Conservation (phyloP, 2,329 filamentous ascomycete species). For the Capronia coronata region DNA sequence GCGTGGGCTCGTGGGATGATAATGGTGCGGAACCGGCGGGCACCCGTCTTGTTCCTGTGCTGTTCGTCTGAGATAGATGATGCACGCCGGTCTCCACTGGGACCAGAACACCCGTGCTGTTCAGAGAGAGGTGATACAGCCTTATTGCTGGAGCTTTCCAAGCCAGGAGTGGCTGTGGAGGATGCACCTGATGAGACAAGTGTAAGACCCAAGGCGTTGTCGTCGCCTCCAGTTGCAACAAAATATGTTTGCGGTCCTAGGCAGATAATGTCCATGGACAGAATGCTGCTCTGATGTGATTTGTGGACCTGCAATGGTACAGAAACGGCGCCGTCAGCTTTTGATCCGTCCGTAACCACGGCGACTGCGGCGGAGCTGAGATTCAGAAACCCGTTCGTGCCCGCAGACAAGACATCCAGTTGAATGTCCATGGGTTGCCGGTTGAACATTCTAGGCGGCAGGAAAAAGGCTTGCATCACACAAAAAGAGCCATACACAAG, state of each 20-base stretch:
- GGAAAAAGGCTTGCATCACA: slow-evolving; percentile 38
- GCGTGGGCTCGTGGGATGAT: slow-evolving; percentile 40
- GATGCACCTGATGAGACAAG: slow-evolving; percentile 26
- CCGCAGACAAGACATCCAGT: slow-evolving; percentile 31
- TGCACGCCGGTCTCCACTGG: neutral
- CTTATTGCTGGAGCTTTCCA: neutral
- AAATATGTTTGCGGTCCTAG: slow-evolving; percentile 38
- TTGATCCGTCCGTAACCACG: neutral
- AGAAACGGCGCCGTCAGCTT: neutral
- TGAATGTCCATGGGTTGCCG: neutral
- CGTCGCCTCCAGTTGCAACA: slow-evolving; percentile 76
- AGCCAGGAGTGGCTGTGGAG: neutral
- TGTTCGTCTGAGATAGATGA: neutral
- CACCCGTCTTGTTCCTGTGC: neutral
- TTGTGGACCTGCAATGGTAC: slow-evolving; percentile 11
- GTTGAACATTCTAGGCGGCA: neutral
- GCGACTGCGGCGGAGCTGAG: slow-evolving; percentile 41
- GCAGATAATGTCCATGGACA: slow-evolving; percentile 42
- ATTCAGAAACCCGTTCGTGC: slow-evolving; percentile 73
- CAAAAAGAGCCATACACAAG: slow-evolving; percentile 23
- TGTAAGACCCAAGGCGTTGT: slow-evolving; percentile 67
- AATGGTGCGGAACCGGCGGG: neutral
- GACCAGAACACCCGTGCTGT: neutral
- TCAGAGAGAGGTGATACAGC: neutral
- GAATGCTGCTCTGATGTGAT: slow-evolving; percentile 77